Evolutionary conservation across 768 basidiomycete genomes (phyloP), one percentile per base, ranked within the genome.

Genomic region (Mycena vulgaris): DNA sequence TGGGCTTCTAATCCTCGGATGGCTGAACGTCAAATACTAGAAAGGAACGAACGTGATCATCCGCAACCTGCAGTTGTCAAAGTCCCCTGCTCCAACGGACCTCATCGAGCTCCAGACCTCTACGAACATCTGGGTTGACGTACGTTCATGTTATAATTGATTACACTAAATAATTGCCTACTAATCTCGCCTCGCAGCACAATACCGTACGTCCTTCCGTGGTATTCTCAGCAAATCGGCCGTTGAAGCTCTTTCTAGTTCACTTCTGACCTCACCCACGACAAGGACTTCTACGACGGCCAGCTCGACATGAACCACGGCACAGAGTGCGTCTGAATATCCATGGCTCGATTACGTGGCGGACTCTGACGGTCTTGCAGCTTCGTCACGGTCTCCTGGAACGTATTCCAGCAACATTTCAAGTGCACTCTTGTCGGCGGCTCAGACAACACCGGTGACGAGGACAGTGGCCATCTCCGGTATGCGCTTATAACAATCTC

Each of bases 261-360:
- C 53, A 72, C 71, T 23, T 69, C 64, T 21, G 68, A 72, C 47
- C 57, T 72, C 25, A 48, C 37, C 21, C 67, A 69, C 63, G 71
- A 69, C 68, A 72, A 72, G 56, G 71, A 72, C 59, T 68, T 65
- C 25, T 72, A 69, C 59, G 71, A 72, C 49, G 71, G 71, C 31
- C 66, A 68, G 42, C 66, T 72, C 37, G 71, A 68, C 27, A 72
- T 68, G 71, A 55, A 69, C 63, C 71, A 72, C 56, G 71, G 67
- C 8, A 69, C 71, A 14, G 71, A 72, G 70, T 64, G 23, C 28
- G 66, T 53, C 14, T 51, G 27, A 8, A n/a, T 21, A n/a, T n/a
- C n/a, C 30, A 42, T 35, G 1, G n/a, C n/a, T n/a, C 1, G 13
- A 31, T 27, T n/a, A 5, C 14, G 25, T 61, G 5, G 5, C 2